Evolutionary conservation across 108 stramenopile species (phyloP), one percentile per base, ranked within the genome.

Genomic region (Fragilariopsis cylindrus): DNA sequence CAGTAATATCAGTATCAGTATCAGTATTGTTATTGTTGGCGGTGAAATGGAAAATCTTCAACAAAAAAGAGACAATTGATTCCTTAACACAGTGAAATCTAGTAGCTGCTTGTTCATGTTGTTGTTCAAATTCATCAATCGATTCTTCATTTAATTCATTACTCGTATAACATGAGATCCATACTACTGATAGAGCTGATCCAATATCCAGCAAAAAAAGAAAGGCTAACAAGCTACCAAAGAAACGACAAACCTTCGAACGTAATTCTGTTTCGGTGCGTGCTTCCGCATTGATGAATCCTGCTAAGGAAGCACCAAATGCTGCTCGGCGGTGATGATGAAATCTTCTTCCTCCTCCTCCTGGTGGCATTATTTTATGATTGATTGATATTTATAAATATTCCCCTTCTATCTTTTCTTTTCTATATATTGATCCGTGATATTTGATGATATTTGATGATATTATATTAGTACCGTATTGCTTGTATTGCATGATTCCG

Each of bases 261-360:
- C 48, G 41, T 19, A 63, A 42, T 55, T 74, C 64, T 11, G 65
- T 64, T 15, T 74, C 73, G 40, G 63, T 47, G 0, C 53, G 63
- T 13, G 53, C 73, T 21, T 65, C 64, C 0, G 73, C 44, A 55
- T 74, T 74, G 57, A 74, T 18, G 8, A 74, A 49, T 13, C 73
- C 73, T 2, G 64, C 60, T 7, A 74, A 4, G 50, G 73, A 74
- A 15, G 73, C 73, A 5, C 73, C 73, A 13, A 30, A 30, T 30
- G 30, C 30, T 30, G 30, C 30, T 30, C 30, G 30, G 30, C 30
- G 30, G 30, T 30, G 30, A 30, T 30, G 30, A 30, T 30, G 30
- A 30, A 30, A 30, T 30, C 30, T 30, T 30, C 30, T 30, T 30
- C 2, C 30, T 30, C 30, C 2, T 30, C 30, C 30, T 30, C 30